Conservation (phyloP, 1,284 basidiomycete genomes). For the Cryptococcus sp. region DNA sequence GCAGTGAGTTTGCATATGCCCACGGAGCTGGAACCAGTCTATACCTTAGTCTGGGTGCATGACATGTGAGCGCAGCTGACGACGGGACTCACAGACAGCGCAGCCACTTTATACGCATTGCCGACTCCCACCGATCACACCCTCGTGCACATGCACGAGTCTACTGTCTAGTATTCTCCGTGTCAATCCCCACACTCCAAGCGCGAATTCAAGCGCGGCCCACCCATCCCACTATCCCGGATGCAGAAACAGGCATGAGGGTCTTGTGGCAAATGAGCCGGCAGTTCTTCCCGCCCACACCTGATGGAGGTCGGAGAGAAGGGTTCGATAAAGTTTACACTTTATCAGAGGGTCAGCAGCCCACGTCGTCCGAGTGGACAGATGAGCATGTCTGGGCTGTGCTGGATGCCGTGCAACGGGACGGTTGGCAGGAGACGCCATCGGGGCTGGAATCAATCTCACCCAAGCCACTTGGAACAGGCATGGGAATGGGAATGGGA, state of each 20-base stretch:
- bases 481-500: no score
- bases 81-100: conserved; percentile 39
- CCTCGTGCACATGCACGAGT: conserved; percentile 11
- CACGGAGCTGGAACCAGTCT: not conserved
- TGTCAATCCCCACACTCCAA: conserved; percentile 32
- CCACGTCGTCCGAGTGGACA: conserved; percentile 28
- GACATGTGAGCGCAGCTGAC: not conserved
- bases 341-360: conserved; percentile 32
- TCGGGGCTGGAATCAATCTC: no score
- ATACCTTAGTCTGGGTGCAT: not conserved
- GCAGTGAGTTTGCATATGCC: conserved; percentile 31
- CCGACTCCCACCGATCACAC: conserved; percentile 6
- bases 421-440: no score
- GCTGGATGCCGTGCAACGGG: not conserved
- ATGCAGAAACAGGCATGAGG: conserved; percentile 36
- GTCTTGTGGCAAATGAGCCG: conserved; percentile 44
- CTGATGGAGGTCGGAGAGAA: conserved; percentile 18
- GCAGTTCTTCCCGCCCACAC: conserved; percentile 31
- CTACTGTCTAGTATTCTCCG: conserved; percentile 28
- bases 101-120: conserved; percentile 48
- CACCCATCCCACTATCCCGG: conserved; percentile 48
- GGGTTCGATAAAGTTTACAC: conserved; percentile 40
- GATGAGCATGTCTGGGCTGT: conserved; percentile 7
- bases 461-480: no score
- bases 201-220: conserved; percentile 31